These are phyloP conservation scores for Sphaerulina populicola DNA, from an alignment of 2,329 filamentous ascomycete species.

Conservation along the genomic window DNA sequence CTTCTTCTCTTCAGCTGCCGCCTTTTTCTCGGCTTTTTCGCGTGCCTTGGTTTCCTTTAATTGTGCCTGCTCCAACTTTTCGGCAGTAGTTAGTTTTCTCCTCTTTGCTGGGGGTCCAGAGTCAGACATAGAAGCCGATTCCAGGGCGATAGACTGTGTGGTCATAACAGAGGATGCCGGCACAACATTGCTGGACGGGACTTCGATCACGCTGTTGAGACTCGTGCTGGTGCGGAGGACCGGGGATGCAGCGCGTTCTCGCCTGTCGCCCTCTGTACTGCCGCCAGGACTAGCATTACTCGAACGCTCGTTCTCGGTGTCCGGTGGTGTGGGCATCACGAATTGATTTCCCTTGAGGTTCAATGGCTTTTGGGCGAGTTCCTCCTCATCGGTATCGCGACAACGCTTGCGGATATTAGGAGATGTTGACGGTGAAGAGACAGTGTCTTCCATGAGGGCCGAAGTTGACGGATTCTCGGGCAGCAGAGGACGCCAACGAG, in stretches of 20 bases:
- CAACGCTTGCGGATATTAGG: conserved; percentile 25
- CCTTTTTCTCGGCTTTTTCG: conserved; percentile 30
- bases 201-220: conserved; percentile 29
- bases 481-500: not conserved
- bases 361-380: conserved; percentile 24
- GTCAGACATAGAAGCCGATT: conserved; percentile 7
- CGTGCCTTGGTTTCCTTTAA: conserved; percentile 22
- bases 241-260: conserved; percentile 26
- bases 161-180: conserved; percentile 10
- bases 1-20: conserved; percentile 28
- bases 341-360: conserved; percentile 32
- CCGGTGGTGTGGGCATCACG: conserved; percentile 31
- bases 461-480: not conserved
- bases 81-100: conserved; percentile 37
- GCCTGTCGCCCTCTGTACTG: conserved; percentile 10
- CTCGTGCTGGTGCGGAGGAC: conserved; percentile 28
- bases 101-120: conserved; percentile 34
- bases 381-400: conserved; percentile 19
- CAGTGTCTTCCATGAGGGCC: conserved; percentile 27
- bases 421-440: conserved; percentile 23
- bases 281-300: conserved; percentile 26
- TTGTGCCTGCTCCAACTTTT: conserved; percentile 33
- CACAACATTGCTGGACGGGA: conserved; percentile 14
- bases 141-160: conserved; percentile 2
- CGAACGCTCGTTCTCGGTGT: conserved; percentile 25